Evolutionary conservation across 2,329 filamentous ascomycete species (phyloP), one percentile per base, ranked within the genome.

Genomic region (Davidsoniella neocaledoniae): DNA sequence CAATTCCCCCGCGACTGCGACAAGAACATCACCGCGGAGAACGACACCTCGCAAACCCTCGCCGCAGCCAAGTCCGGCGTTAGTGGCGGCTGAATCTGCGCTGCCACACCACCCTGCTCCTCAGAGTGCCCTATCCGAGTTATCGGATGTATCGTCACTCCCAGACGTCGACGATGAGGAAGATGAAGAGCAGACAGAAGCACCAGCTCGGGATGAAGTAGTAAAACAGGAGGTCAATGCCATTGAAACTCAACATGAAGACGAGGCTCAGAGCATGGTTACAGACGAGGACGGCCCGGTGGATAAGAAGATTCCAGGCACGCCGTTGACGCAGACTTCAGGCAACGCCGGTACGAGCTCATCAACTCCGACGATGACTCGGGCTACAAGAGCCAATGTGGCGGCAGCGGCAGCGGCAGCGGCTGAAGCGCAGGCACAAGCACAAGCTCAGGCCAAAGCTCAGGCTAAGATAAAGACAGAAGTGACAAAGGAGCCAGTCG

Each of bases 171-270:
- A 53, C 29, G 48, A n/a, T 1, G 48, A 41, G 17, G 14, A n/a
- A 5, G 33, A 47, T 2, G 38, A 14, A n/a, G 51, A 46, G 10
- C 17, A 14, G 19, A 16, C 21, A 14, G 48, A 44, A 40, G 25
- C 12, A n/a, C 39, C 23, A 10, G 40, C 17, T 4, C 21, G 4
- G 9, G 40, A 37, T 8, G 43, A 21, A 12, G 37, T 33, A 25
- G 14, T 36, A 8, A 33, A 4, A 5, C 41, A 25, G n/a, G 17
- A 36, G 59, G 1, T 19, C 64, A 66, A 39, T 10, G 41, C 10
- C 26, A 33, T 9, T 16, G 17, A 4, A 39, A 12, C 16, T 7
- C 25, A 49, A 17, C 16, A 23, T 7, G 23, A 38, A 49, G 43
- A 36, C 36, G 17, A 41, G 2, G 8, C 42, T 33, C 19, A 36